These are phyloP conservation scores for Thamnidium elegans DNA, from an alignment of 192 early-diverging fungal genomes.

Conservation along the genomic window DNA sequence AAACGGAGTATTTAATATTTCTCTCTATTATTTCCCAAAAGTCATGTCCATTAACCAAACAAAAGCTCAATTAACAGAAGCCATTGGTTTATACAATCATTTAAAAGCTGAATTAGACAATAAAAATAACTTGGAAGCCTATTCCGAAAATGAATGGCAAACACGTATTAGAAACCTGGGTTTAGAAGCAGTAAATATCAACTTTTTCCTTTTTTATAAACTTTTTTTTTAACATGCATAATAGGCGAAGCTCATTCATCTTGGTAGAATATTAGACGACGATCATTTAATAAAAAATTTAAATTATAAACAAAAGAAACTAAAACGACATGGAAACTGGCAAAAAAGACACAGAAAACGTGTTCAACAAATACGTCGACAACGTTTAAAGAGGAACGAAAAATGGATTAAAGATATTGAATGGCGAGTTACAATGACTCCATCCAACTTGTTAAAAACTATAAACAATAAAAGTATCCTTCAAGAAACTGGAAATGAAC, in stretches of 20 bases:
- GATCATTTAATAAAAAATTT: background rate
- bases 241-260: background rate
- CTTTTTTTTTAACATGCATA: background rate
- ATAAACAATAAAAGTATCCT: background rate
- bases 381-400: background rate
- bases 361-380: background rate
- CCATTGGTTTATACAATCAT: background rate
- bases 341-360: background rate
- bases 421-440: background rate
- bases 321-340: background rate
- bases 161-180: background rate
- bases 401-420: background rate
- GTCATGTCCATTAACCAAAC: background rate
- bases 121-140: background rate
- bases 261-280: background rate
- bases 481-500: background rate
- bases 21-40: background rate
- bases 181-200: background rate
- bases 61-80: background rate
- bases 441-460: background rate
- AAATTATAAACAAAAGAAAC: background rate
- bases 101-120: background rate
- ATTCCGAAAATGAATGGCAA: background rate
- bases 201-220: background rate
- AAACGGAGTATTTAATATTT: background rate